These are phyloP conservation scores for Pestalotiopsis sp. DNA, from an alignment of 2,329 filamentous ascomycete species.

Conservation along the genomic window DNA sequence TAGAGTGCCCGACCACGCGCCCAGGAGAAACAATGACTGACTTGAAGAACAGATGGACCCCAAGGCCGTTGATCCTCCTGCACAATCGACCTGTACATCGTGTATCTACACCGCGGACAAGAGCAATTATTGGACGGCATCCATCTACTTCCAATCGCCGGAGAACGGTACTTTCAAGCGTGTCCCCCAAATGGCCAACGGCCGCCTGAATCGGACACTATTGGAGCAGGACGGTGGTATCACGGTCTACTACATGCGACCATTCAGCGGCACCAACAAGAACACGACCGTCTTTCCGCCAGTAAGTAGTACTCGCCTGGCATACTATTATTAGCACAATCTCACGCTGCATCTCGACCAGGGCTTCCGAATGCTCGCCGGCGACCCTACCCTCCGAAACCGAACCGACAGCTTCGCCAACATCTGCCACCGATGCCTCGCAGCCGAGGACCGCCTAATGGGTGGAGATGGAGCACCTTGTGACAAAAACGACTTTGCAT, in stretches of 20 bases:
- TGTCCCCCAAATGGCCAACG: conserved; percentile 33
- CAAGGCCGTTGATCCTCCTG: conserved; percentile 27
- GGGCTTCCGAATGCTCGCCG: conserved; percentile 36
- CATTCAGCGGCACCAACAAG: conserved; percentile 25
- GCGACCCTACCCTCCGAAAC: conserved; percentile 19
- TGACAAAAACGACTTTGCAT: conserved; percentile 22
- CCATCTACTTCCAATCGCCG: conserved; percentile 33
- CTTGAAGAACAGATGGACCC: conserved; percentile 21
- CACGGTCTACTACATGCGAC: conserved; percentile 33
- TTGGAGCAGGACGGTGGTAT: conserved; percentile 30
- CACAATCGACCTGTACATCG: conserved; percentile 29
- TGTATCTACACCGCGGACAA: conserved; percentile 37
- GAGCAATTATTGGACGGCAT: conserved; percentile 37
- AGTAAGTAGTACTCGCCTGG: conserved; percentile 20
- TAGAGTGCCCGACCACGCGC: neutral
- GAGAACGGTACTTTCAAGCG: conserved; percentile 34
- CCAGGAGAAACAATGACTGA: neutral
- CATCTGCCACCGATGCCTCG: conserved; percentile 16
- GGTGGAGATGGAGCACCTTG: conserved; percentile 30
- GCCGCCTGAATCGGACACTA: conserved; percentile 26
- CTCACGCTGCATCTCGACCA: neutral
- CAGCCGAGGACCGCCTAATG: neutral
- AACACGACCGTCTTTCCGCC: conserved; percentile 31
- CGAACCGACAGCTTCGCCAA: neutral
- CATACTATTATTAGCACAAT: neutral